These are phyloP conservation scores for Cladophialophora exuberans DNA, from an alignment of 2,329 filamentous ascomycete species.

Conservation along the genomic window DNA sequence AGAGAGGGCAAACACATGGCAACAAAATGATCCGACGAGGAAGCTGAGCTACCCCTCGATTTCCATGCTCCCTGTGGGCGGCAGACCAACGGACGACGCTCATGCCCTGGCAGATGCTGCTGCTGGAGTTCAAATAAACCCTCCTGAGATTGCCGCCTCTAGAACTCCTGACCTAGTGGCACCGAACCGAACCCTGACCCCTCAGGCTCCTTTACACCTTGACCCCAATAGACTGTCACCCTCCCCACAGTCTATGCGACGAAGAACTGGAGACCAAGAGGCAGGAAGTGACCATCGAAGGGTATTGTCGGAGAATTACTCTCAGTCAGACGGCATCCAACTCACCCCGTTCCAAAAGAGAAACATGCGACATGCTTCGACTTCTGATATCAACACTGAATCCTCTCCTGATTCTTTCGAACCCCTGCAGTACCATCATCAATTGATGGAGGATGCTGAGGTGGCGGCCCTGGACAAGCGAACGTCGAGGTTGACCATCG, in stretches of 20 bases:
- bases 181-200: slow-evolving; percentile 24
- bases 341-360: slow-evolving; percentile 25
- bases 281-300: slow-evolving; percentile 21
- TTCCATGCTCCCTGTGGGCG: slow-evolving; percentile 19
- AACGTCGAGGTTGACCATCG: slow-evolving; percentile 35
- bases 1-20: slow-evolving; percentile 18
- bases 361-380: slow-evolving; percentile 34
- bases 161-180: slow-evolving; percentile 19
- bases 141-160: slow-evolving; percentile 26
- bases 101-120: slow-evolving; percentile 13
- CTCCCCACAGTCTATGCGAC: slow-evolving; percentile 18
- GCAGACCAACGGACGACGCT: slow-evolving; percentile 3
- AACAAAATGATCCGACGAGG: background rate
- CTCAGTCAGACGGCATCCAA: slow-evolving; percentile 13
- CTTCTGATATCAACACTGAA: slow-evolving; percentile 23
- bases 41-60: slow-evolving; percentile 19
- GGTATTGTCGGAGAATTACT: slow-evolving; percentile 24
- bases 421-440: slow-evolving; percentile 57
- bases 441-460: slow-evolving; percentile 45
- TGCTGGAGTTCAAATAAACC: slow-evolving; percentile 23
- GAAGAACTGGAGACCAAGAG: slow-evolving; percentile 18
- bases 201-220: slow-evolving; percentile 19
- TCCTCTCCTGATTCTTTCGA: slow-evolving; percentile 45
- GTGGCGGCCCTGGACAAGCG: slow-evolving; percentile 31
- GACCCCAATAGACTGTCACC: slow-evolving; percentile 30